Conservation (phyloP, 2,329 filamentous ascomycete species). For the Alternaria triticimaculans region DNA sequence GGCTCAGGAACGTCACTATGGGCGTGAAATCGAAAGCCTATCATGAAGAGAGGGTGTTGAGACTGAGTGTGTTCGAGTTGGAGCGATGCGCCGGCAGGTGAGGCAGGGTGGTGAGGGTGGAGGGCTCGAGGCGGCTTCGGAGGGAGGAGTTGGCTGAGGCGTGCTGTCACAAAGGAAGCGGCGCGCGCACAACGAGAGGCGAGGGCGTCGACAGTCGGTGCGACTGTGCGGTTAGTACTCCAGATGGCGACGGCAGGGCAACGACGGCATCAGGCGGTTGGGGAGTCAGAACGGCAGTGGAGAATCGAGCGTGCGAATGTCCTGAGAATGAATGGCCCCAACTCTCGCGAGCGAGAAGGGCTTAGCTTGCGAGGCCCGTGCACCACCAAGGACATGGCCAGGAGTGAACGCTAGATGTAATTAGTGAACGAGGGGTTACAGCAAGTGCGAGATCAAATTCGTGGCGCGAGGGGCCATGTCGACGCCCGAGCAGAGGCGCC, state of each 20-base stretch:
- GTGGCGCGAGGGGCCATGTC: constrained; percentile 2
- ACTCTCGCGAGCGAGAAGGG: constrained; percentile 16
- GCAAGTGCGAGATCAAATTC: constrained; percentile 7
- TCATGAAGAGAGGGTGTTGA: constrained; percentile 27
- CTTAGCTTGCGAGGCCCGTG: constrained; percentile 12
- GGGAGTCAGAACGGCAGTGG: constrained; percentile 34
- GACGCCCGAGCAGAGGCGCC: background rate
- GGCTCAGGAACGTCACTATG: constrained; percentile 27
- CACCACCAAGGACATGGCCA: constrained; percentile 15
- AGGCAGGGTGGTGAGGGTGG: constrained; percentile 28
- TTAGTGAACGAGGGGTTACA: constrained; percentile 22
- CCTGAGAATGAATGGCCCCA: constrained; percentile 21
- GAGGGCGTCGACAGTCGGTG: constrained; percentile 19
- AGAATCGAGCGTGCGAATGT: constrained; percentile 26
- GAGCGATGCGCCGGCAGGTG: constrained; percentile 34
- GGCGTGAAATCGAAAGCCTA: constrained; percentile 18
- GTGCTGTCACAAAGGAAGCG: constrained; percentile 34
- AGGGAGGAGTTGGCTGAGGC: constrained; percentile 28
- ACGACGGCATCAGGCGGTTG: constrained; percentile 25
- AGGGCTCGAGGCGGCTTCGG: constrained; percentile 31
- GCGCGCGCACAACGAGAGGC: constrained; percentile 27
- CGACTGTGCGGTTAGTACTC: constrained; percentile 24
- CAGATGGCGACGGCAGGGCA: constrained; percentile 16
- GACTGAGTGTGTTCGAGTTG: constrained; percentile 18
- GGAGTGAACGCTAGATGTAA: constrained; percentile 20